Conservation (phyloP, 2,329 filamentous ascomycete genomes). For the Pseudocercospora crystallina region DNA sequence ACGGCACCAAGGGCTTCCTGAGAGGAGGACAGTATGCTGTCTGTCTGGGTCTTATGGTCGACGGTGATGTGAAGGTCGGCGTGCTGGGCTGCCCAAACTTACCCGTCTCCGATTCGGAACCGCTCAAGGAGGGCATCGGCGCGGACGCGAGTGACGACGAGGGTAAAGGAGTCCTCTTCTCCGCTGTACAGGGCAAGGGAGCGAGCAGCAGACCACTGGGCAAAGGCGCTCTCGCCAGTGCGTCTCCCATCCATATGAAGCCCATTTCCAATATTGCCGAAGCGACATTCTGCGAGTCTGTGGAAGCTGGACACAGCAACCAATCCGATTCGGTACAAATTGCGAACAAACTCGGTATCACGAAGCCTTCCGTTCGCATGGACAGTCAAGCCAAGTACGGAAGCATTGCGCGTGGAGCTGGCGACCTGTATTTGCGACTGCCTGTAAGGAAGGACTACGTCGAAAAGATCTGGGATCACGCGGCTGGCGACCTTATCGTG, state of each 20-base stretch:
- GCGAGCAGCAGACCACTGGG: conserved; percentile 75
- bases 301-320: conserved; percentile 87
- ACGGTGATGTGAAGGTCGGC: conserved; percentile 90
- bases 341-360: conserved; percentile 81
- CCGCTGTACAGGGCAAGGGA: conserved; percentile 75
- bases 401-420: conserved; percentile 88
- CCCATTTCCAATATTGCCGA: conserved; percentile 69
- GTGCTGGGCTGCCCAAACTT: conserved; percentile 96
- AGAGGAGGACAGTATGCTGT: conserved; percentile 96
- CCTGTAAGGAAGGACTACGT: conserved; percentile 85
- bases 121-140: conserved; percentile 70
- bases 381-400: conserved; percentile 98
- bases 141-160: conserved; percentile 70
- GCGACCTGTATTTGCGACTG: conserved; percentile 89
- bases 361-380: conserved; percentile 85
- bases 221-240: conserved; percentile 51
- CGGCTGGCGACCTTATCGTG: conserved; percentile 90
- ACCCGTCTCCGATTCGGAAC: conserved; percentile 75
- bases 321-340: conserved; percentile 87
- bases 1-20: conserved; percentile 96
- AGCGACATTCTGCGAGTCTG: conserved; percentile 94
- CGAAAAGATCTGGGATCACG: conserved; percentile 99
- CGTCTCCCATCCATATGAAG: conserved; percentile 75
- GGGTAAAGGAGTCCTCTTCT: conserved; percentile 83
- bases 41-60: conserved; percentile 85